These are phyloP conservation scores for Cucurbita maxima DNA, from an alignment of 306 rosid species.

Conservation along the genomic window DNA sequence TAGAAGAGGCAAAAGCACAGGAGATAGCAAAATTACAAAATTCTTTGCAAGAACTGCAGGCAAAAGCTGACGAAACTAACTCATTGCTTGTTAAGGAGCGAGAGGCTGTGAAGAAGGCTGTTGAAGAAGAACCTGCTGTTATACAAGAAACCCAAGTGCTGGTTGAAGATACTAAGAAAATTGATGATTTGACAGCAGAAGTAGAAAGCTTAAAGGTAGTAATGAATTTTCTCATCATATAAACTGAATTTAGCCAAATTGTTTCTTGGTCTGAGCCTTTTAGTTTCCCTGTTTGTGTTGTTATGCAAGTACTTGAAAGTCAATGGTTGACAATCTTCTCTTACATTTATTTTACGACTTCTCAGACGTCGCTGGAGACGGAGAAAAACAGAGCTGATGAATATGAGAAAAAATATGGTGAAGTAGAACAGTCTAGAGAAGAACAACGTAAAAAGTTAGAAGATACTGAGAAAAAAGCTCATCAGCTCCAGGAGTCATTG, in stretches of 20 bases:
- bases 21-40: constrained; percentile 65
- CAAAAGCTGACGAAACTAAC: constrained; percentile 82
- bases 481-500: constrained; percentile 85
- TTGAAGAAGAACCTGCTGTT: constrained; percentile 90
- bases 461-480: constrained; percentile 58
- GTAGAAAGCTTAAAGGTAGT: constrained; percentile 73
- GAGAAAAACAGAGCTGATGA: constrained; percentile 59
- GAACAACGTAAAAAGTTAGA: constrained; percentile 65
- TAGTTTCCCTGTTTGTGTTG: not conserved
- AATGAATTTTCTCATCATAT: not conserved
- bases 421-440: constrained; percentile 61
- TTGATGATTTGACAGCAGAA: constrained; percentile 57
- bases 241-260: not conserved
- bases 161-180: constrained; percentile 77
- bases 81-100: constrained; percentile 65
- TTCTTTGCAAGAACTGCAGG: constrained; percentile 63
- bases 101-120: constrained; percentile 63
- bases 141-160: constrained; percentile 92
- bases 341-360: constrained; percentile 38
- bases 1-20: constrained; percentile 90
- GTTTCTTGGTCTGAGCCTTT: not conserved
- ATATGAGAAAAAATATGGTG: constrained; percentile 43
- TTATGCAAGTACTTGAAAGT: constrained; percentile 1
- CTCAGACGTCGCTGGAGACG: constrained; percentile 51
- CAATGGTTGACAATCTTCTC: not conserved